A percentile compares a stretch with the other conserved stretches of the same genome.
Conservation (phyloP, 257 asterid genomes). For the Capsicum baccatum region DNA sequence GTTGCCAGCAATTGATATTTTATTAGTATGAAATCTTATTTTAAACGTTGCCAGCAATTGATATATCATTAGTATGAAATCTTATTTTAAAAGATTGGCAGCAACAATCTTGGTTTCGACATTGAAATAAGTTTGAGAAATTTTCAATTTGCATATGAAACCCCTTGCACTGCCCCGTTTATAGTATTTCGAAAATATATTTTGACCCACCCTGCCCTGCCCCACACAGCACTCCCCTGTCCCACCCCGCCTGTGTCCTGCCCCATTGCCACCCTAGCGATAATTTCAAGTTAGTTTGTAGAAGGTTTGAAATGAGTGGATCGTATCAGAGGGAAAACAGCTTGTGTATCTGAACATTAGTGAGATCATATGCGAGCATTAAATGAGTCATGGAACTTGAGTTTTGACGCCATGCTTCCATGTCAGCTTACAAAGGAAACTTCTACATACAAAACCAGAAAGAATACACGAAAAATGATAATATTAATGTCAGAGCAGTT, state of each 20-base stretch:
- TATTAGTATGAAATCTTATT: background rate
- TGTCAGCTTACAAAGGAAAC: background rate
- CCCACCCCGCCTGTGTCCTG: background rate
- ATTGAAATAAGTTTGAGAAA: background rate
- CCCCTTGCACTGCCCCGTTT: background rate
- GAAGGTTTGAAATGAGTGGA: background rate
- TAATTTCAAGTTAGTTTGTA: background rate
- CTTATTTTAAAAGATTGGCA: background rate
- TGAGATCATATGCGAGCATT: background rate
- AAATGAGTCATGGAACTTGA: background rate
- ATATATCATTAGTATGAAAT: background rate
- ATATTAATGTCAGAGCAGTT: conserved; percentile 1
- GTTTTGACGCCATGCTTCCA: background rate
- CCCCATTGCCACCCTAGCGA: background rate
- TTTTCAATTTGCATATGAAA: background rate
- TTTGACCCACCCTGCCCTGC: background rate
- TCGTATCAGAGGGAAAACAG: background rate
- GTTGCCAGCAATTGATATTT: background rate
- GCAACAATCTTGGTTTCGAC: background rate
- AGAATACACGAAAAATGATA: background rate
- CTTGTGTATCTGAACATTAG: background rate
- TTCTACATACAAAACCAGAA: background rate
- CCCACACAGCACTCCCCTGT: background rate
- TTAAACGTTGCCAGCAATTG: background rate
- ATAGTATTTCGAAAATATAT: background rate